Evolutionary conservation across 805 yeast genomes (phyloP), one percentile per base, ranked within the genome.

Genomic region (Zygosaccharomyces pseudorouxii): DNA sequence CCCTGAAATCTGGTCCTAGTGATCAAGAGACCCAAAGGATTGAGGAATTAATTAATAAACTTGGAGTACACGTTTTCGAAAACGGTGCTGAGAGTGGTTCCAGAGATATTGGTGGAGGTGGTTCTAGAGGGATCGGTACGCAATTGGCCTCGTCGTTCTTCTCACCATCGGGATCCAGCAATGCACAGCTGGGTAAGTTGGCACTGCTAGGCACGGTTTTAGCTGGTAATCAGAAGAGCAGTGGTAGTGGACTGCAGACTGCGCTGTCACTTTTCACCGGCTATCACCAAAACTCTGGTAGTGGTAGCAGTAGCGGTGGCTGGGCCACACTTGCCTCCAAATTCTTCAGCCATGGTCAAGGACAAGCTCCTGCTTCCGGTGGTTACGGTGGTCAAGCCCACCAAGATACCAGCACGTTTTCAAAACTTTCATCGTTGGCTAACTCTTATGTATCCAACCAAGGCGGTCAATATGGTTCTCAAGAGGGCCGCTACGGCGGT

Each of bases 131-230:
- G 2, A 48, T 62, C 53, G 55, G 47, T 38, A 52, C 63, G 2
- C 40, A 62, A 46, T 47, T 51, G 45, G 35, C 58, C 5, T 53
- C 40, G 25, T 55, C 54, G 25, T 41, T 41, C 23, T 41, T 41
- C 18, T 25, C 19, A 23, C 44, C 44, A 18, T 56, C 57, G 38
- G 64, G 65, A 1, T 54, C 59, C 20, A 47, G 60, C 4, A 59
- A 57, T 35, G 47, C 64, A 1, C 68, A 63, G 42, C 42, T 63
- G 25, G 66, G 68, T 6, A 63, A 63, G 42, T 45, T 63, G 49
- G 66, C 68, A 7, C 47, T 63, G 29, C 47, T 63, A 12, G 47
- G 63, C 11, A 58, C 61, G 10, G 51, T 60, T n/a, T 42, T 63
- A 49, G 45, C 51, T 16, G 51, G 54, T 23, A 52, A 49, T 19